Evolutionary conservation across 257 asterid species (phyloP).

Genomic region (Solanum chmielewskii): DNA sequence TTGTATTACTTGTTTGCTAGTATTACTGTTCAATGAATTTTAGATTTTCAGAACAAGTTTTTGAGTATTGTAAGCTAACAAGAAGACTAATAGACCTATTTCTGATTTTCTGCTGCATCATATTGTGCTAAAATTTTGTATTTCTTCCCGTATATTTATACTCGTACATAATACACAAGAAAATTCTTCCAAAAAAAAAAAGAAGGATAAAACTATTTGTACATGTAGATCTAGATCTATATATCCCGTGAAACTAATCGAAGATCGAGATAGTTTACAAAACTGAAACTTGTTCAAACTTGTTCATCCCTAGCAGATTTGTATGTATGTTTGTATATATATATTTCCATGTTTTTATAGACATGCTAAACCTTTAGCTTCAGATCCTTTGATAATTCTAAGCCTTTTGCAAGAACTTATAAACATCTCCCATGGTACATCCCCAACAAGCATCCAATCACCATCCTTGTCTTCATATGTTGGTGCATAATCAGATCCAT

Average conservation of each 20-base stretch:
- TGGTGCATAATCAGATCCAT: slow-evolving; percentile 64
- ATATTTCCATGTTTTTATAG: not conserved
- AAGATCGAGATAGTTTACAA: not conserved
- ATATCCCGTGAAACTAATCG: not conserved
- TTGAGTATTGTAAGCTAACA: not conserved
- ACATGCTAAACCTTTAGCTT: slow-evolving; percentile 52
- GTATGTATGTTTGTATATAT: not conserved
- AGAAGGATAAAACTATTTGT: not conserved
- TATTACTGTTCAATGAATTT: not conserved
- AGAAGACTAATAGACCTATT: not conserved
- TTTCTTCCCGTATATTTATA: not conserved
- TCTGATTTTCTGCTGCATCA: too few species aligned
- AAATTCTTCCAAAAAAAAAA: not conserved
- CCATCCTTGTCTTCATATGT: slow-evolving; percentile 95
- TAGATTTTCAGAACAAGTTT: not conserved
- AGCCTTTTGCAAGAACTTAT: slow-evolving; percentile 63
- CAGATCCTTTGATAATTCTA: slow-evolving; percentile 70
- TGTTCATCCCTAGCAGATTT: not conserved
- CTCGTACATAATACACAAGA: not conserved
- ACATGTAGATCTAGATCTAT: not conserved
- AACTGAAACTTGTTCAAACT: not conserved
- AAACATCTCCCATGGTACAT: slow-evolving; percentile 98
- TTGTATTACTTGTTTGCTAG: not conserved
- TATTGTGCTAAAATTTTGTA: not conserved
- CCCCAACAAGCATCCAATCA: slow-evolving; percentile 98